phyloP scores from a whole-genome alignment of 75 land plant species.

The Pinus taeda region DNA sequence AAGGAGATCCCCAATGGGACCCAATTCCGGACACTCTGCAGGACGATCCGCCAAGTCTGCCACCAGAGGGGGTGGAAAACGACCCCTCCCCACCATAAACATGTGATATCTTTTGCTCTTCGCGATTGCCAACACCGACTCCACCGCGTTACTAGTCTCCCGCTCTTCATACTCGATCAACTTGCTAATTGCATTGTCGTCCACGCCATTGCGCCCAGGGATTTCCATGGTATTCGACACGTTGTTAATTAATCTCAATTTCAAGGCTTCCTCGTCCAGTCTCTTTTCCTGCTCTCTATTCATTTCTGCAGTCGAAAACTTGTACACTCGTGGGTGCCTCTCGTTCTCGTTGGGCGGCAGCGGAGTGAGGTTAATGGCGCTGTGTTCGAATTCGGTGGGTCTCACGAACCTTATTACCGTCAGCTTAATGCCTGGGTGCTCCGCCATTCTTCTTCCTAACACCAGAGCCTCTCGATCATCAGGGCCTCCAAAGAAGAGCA shows the following conservation, averaged over 20 bases:
- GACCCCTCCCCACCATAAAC: conserved; percentile 52
- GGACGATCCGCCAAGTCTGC: conserved; percentile 7
- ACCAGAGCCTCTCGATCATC: conserved; percentile 78
- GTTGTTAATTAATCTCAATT: background rate
- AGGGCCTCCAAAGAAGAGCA: conserved; percentile 80
- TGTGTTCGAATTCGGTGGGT: background rate
- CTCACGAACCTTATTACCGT: conserved; percentile 50
- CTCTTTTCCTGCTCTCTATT: background rate
- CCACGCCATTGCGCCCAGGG: background rate
- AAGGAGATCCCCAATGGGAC: conserved; percentile 55
- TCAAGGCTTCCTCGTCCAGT: conserved; percentile 22
- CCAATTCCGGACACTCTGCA: conserved; percentile 57
- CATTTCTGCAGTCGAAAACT: background rate
- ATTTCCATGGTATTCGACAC: background rate
- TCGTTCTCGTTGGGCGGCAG: conserved; percentile 7
- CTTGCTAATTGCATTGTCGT: background rate
- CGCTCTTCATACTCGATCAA: conserved; percentile 40
- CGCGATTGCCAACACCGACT: conserved; percentile 19
- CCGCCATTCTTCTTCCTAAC: conserved; percentile 57
- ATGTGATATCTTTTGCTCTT: conserved; percentile 31
- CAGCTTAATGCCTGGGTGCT: conserved; percentile 49
- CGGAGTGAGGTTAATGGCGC: conserved; percentile 16
- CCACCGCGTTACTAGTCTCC: conserved; percentile 19
- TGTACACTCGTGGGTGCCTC: background rate
- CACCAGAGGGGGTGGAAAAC: conserved; percentile 34